Percentiles rank a stretch among this genome's conserved stretches.
Evolutionary conservation across 371 early-diverging fungal species (phyloP).

Genomic region (Apophysomyces variabilis): DNA sequence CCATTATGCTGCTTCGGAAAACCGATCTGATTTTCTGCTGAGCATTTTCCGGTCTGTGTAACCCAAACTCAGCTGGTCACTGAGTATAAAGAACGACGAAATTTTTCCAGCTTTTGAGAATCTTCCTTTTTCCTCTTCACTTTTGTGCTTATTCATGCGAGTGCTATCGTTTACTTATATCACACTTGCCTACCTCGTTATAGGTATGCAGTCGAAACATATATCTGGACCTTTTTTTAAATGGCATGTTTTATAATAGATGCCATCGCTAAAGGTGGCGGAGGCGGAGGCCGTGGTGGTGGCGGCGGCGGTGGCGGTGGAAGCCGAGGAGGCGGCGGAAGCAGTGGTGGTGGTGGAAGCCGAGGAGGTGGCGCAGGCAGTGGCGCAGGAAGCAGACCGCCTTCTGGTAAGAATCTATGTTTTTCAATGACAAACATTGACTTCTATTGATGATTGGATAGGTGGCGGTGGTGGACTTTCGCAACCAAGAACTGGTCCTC

Average conservation of each 20-base stretch:
- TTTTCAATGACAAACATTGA: not conserved
- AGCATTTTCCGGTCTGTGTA: too few relatives aligned
- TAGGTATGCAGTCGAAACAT: not conserved
- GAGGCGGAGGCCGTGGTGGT: constrained; percentile 30
- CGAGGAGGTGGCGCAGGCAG: constrained; percentile 21
- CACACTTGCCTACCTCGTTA: constrained; percentile 4
- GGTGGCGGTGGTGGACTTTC: constrained; percentile 7
- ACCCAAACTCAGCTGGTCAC: too few relatives aligned
- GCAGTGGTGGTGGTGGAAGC: constrained; percentile 23
- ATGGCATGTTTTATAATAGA: not conserved
- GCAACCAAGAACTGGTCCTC: constrained; percentile 23
- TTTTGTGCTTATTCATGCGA: too few relatives aligned
- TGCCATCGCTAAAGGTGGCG: constrained; percentile 27
- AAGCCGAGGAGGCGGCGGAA: constrained; percentile 20
- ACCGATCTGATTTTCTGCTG: too few relatives aligned
- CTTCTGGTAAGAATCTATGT: constrained; percentile 10
- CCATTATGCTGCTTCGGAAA: too few relatives aligned
- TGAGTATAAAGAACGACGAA: too few relatives aligned
- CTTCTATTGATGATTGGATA: not conserved
- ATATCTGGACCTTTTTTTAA: not conserved
- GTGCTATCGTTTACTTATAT: not conserved
- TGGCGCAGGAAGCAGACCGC: constrained; percentile 13
- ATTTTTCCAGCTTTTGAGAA: too few relatives aligned
- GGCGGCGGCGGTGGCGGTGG: constrained; percentile 14
- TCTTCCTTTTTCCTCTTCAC: too few relatives aligned